Conservation (phyloP, 192 early-diverging fungal species). For the Podila minutissima region DNA sequence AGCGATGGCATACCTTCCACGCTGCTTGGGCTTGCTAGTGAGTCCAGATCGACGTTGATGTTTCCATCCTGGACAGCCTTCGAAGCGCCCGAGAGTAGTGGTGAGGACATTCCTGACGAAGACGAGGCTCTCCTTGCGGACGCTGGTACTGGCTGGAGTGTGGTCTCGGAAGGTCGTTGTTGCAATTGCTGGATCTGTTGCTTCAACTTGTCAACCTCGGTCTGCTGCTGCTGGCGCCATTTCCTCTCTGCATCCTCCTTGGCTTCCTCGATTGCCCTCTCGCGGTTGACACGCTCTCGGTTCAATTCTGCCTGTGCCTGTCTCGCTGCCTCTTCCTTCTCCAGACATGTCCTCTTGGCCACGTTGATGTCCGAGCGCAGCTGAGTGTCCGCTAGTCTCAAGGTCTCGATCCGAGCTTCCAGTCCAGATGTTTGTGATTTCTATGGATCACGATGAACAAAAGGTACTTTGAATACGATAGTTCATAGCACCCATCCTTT, state of each 20-base stretch:
- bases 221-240: constrained; percentile 19
- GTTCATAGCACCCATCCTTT: not conserved
- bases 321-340: constrained; percentile 36
- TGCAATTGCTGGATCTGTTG: constrained; percentile 30
- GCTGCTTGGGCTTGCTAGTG: constrained; percentile 6
- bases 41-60: constrained; percentile 17
- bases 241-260: constrained; percentile 40
- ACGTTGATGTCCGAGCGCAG: constrained; percentile 30
- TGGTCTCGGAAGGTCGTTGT: not conserved
- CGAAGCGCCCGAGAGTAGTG: not conserved
- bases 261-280: constrained; percentile 36
- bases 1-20: constrained; percentile 29
- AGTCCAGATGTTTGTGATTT: constrained; percentile 29
- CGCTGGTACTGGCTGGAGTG: not conserved
- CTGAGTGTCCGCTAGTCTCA: constrained; percentile 37
- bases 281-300: constrained; percentile 22
- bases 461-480: not conserved
- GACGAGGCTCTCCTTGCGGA: constrained; percentile 8
- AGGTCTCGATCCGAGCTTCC: constrained; percentile 34
- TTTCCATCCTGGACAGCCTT: constrained; percentile 3
- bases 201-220: constrained; percentile 34
- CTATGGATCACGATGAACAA: not conserved
- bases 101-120: not conserved
- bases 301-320: constrained; percentile 36
- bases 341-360: constrained; percentile 13